phyloP scores from a whole-genome alignment of 2,329 filamentous ascomycete genomes.

The Monilinia polystroma region DNA sequence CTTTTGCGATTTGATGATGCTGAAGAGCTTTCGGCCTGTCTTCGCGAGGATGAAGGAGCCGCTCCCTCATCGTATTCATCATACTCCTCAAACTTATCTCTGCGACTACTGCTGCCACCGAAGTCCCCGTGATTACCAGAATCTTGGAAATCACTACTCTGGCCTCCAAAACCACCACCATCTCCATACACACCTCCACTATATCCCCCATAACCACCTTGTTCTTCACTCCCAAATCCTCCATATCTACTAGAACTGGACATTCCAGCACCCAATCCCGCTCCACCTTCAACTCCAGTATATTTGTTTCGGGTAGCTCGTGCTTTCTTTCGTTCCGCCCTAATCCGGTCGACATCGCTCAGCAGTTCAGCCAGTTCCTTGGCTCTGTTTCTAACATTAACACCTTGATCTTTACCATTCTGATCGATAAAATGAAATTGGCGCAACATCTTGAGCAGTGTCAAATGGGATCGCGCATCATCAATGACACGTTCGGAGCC shows the following conservation, averaged over 20 bases:
- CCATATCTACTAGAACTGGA: constrained; percentile 60
- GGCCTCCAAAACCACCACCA: constrained; percentile 86
- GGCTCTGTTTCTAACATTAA: constrained; percentile 95
- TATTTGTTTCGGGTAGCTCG: constrained; percentile 91
- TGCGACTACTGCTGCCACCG: constrained; percentile 45
- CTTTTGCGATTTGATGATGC: constrained; percentile 37
- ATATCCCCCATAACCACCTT: constrained; percentile 63
- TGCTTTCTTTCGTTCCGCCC: constrained; percentile 83
- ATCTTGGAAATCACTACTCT: constrained; percentile 69
- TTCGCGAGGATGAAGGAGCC: constrained; percentile 48
- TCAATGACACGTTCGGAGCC: constrained; percentile 97
- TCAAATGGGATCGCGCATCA: constrained; percentile 91
- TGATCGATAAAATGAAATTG: constrained; percentile 96
- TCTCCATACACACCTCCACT: constrained; percentile 86
- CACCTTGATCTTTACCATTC: constrained; percentile 96
- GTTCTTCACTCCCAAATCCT: constrained; percentile 82
- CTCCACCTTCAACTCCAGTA: constrained; percentile 85
- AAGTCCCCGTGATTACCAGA: constrained; percentile 39
- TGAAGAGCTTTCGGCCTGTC: constrained; percentile 34
- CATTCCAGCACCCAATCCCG: constrained; percentile 54
- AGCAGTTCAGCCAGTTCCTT: constrained; percentile 96
- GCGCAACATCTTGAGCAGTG: constrained; percentile 94
- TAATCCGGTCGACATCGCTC: constrained; percentile 85
- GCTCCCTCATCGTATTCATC: constrained; percentile 88
- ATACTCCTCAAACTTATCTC: constrained; percentile 91